Evolutionary conservation across 129 eudicot genomes (phyloP).

Genomic region (Smallanthus sonchifolius): DNA sequence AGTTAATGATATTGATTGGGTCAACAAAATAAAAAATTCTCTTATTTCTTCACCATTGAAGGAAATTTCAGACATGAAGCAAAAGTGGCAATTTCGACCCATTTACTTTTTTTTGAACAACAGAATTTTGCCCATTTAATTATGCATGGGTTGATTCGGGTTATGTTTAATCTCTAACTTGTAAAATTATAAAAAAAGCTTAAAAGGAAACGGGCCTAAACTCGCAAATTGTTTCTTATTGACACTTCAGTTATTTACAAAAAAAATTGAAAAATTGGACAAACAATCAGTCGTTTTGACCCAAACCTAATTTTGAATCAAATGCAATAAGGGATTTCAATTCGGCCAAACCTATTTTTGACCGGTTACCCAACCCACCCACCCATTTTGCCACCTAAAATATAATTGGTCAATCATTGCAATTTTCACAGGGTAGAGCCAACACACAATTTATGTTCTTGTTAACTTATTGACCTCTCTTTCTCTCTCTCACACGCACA

Average conservation of each 20-base stretch:
- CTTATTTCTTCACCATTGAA: neutral
- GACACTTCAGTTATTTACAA: neutral
- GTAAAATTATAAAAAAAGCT: neutral
- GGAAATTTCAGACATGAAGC: neutral
- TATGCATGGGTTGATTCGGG: neutral
- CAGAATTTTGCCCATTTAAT: neutral
- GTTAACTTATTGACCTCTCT: neutral
- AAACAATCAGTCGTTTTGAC: neutral
- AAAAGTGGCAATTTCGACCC: neutral
- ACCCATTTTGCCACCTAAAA: neutral
- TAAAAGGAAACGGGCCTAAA: neutral
- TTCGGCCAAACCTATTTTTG: neutral
- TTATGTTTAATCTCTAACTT: neutral
- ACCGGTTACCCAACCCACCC: neutral
- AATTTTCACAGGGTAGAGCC: neutral
- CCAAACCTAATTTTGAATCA: no score
- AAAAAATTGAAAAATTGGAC: no score
- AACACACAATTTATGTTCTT: neutral
- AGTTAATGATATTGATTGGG: conserved; percentile 1
- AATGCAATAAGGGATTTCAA: no score
- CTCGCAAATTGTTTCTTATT: neutral
- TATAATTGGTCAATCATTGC: neutral
- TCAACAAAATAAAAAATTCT: neutral
- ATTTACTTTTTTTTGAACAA: neutral
- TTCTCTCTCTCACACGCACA: neutral